Percentiles rank a stretch among this genome's conserved stretches.
phyloP scores from a whole-genome alignment of 1,139 yeast genomes.

The Candida tropicalis region DNA sequence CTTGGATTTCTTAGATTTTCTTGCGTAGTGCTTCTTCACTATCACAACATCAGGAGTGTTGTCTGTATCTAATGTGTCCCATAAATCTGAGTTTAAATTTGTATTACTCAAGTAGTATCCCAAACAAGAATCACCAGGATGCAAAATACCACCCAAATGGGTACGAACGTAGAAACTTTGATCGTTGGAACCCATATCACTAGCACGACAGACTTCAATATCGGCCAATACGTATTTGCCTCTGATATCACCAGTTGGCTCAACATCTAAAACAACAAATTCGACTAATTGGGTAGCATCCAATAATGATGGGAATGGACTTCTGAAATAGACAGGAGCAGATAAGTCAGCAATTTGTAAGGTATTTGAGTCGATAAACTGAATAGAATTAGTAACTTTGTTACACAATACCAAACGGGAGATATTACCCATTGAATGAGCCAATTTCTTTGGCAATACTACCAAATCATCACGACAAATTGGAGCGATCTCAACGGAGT shows the following conservation, averaged over 20 bases:
- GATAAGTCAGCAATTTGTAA: constrained; percentile 79
- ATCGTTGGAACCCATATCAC: constrained; percentile 85
- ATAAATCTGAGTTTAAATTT: constrained; percentile 82
- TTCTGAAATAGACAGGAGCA: constrained; percentile 81
- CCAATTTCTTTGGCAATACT: constrained; percentile 81
- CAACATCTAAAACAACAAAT: constrained; percentile 89
- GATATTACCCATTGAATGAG: constrained; percentile 83
- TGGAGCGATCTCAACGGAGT: constrained; percentile 94
- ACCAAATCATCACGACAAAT: constrained; percentile 96
- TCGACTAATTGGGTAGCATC: constrained; percentile 81
- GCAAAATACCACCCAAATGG: constrained; percentile 89
- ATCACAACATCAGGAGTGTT: constrained; percentile 86
- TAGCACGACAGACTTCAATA: constrained; percentile 81
- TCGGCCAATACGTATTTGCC: constrained; percentile 91
- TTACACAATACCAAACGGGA: constrained; percentile 84
- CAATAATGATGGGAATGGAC: constrained; percentile 78
- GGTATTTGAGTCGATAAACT: constrained; percentile 83
- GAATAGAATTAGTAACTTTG: constrained; percentile 77
- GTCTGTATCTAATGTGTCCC: constrained; percentile 68
- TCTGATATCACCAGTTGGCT: constrained; percentile 81
- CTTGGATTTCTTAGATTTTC: constrained; percentile 75
- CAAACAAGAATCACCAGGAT: constrained; percentile 93
- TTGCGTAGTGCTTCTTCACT: constrained; percentile 88
- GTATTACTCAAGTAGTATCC: constrained; percentile 86
- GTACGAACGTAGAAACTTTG: constrained; percentile 79